phyloP scores from a whole-genome alignment of 2,329 filamentous ascomycete genomes.

The Neonectria sp. region DNA sequence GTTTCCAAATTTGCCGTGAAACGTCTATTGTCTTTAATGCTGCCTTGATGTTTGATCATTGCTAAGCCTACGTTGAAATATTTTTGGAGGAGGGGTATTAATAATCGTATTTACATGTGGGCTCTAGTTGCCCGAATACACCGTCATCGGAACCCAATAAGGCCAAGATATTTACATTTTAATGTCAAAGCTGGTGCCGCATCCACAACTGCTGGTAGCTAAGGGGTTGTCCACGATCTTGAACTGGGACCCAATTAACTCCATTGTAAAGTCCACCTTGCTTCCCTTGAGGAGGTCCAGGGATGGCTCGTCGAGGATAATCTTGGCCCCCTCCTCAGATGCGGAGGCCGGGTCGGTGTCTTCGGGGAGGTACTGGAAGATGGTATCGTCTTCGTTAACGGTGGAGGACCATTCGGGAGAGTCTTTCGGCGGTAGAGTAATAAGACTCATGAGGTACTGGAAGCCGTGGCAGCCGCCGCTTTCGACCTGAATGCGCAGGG shows the following conservation, averaged over 20 bases:
- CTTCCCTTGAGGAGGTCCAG: constrained; percentile 92
- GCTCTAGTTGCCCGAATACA: constrained; percentile 13
- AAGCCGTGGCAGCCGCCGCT: constrained; percentile 98
- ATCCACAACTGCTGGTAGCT: constrained; percentile 95
- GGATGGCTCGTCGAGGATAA: constrained; percentile 90
- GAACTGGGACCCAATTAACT: constrained; percentile 91
- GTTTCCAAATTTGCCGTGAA: constrained; percentile 51
- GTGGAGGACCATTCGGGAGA: constrained; percentile 52
- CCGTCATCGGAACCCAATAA: not conserved
- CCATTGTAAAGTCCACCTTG: constrained; percentile 96
- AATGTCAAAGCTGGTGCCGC: constrained; percentile 97
- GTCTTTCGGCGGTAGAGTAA: constrained; percentile 67
- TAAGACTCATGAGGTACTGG: constrained; percentile 94
- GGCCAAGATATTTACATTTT: constrained; percentile 66
- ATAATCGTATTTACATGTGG: constrained; percentile 37
- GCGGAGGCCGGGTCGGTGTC: constrained; percentile 52
- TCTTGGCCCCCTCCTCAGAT: constrained; percentile 71
- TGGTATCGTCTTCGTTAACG: constrained; percentile 83
- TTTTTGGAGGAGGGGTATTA: constrained; percentile 37
- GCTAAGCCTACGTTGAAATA: not conserved
- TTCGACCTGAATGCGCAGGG: constrained; percentile 92
- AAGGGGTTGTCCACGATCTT: constrained; percentile 95
- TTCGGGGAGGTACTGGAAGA: constrained; percentile 80
- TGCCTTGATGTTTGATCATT: not conserved
- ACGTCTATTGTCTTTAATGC: not conserved